Evolutionary conservation across 2,329 filamentous ascomycete genomes (phyloP), one percentile per base, ranked within the genome.

Genomic region (Didymella glomerata): DNA sequence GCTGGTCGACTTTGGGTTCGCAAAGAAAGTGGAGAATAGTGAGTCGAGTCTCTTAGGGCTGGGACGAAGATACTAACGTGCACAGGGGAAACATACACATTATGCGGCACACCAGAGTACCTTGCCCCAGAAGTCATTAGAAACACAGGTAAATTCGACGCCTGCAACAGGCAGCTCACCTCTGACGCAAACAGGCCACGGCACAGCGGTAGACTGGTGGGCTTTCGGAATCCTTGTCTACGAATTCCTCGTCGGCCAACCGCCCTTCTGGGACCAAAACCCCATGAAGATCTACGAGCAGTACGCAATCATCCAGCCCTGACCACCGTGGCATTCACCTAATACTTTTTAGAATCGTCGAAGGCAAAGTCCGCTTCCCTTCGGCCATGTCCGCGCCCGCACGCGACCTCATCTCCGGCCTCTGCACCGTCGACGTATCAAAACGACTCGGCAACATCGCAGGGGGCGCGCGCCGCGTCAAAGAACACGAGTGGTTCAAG

Each of bases 251-350:
- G 92, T 91, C 10, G 91, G 91, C 27, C 93, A 93, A 71, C 91
- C 91, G 14, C 91, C 91, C 0, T 95, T 94, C 73, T 95, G 91
- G 90, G 89, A 93, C 72, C 88, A 91, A 65, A 94, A 93, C 65
- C 91, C 91, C 1, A 91, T 94, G 65, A 91, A 93, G 75, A 94
- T 94, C 58, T 94, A 94, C 78, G 91, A 92, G 75, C 86, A 84
- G 79, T 81, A 71, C 57, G 75, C 22, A n/a, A 63, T 8, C 22
- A 3, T 27, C 36, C 30, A 11, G 24, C 5, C 20, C 24, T 11
- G 11, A 11, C 2, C 20, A 9, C 30, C 7, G 4, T 10, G 16
- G 13, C 25, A 9, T 2, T 14, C 27, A 16, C 11, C 46, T 57
- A 36, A 62, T 6, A 10, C 6, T 20, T 9, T 5, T 8, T 57